A percentile compares a stretch with the other conserved stretches of the same genome.
These are phyloP conservation scores for Penicillium sp. DNA, from an alignment of 2,329 filamentous ascomycete genomes.

Conservation along the genomic window DNA sequence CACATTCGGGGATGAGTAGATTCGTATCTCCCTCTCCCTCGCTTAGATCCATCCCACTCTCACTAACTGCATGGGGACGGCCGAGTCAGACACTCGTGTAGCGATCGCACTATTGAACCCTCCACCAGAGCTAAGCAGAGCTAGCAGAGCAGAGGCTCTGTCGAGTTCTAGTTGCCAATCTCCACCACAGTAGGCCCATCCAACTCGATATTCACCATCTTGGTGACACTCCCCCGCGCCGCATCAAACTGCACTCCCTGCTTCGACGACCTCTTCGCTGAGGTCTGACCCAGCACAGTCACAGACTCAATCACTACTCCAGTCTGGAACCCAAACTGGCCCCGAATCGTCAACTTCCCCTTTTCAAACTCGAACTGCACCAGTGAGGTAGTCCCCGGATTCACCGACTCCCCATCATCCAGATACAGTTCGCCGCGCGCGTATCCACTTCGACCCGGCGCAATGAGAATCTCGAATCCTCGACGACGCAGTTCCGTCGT, in stretches of 20 bases:
- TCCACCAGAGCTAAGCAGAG: too few species aligned
- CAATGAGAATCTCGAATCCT: constrained; percentile 73
- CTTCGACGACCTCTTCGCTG: constrained; percentile 8
- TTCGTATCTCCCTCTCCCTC: too few species aligned
- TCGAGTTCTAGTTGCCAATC: too few species aligned
- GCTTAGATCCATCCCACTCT: too few species aligned
- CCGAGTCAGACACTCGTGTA: too few species aligned
- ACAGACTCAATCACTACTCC: constrained; percentile 39
- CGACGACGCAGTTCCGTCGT: constrained; percentile 64
- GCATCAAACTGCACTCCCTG: constrained; percentile 17
- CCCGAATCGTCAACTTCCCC: constrained; percentile 43
- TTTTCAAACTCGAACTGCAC: constrained; percentile 64
- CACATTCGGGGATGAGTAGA: too few species aligned
- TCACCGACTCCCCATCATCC: constrained; percentile 74
- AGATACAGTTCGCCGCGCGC: constrained; percentile 73
- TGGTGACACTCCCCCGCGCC: constrained; percentile 26
- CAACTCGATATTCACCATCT: constrained; percentile 29
- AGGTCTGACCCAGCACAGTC: constrained; percentile 35
- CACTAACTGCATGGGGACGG: too few species aligned
- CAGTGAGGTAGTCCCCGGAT: constrained; percentile 59
- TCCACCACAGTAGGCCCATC: constrained; percentile 25
- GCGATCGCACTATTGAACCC: too few species aligned
- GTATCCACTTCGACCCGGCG: constrained; percentile 64
- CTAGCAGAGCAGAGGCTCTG: too few species aligned
- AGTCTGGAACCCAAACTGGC: constrained; percentile 32